These are phyloP conservation scores for Parietichytrium sp. DNA, from an alignment of 108 stramenopile genomes.

Conservation along the genomic window DNA sequence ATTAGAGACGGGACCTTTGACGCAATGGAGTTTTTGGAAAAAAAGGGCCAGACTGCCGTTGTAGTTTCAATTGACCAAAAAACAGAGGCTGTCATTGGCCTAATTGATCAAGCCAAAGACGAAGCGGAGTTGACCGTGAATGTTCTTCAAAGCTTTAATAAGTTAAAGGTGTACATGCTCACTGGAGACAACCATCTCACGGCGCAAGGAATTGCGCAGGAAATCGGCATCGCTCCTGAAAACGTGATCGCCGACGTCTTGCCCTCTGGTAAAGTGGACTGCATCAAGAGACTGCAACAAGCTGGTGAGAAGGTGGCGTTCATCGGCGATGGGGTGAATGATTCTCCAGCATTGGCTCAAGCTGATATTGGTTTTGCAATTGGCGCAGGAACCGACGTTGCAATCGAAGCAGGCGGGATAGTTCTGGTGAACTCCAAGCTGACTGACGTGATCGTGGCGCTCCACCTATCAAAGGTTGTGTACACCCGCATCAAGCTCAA, in stretches of 20 bases:
- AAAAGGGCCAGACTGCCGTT: background rate
- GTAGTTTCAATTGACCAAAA: background rate
- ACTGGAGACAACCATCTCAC: constrained; percentile 89
- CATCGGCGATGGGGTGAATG: constrained; percentile 98
- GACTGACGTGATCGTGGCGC: constrained; percentile 78
- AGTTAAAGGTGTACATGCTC: constrained; percentile 92
- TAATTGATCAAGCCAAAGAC: constrained; percentile 74
- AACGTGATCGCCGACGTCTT: constrained; percentile 82
- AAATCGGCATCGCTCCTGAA: constrained; percentile 69
- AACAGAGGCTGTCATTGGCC: constrained; percentile 71
- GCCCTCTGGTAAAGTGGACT: constrained; percentile 75
- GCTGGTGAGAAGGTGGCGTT: constrained; percentile 75
- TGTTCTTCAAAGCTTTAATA: constrained; percentile 61
- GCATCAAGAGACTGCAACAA: constrained; percentile 67
- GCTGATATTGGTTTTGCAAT: constrained; percentile 93
- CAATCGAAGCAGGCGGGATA: constrained; percentile 89
- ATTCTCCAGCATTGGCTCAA: constrained; percentile 85
- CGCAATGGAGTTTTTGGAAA: constrained; percentile 25
- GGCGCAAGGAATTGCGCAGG: constrained; percentile 77
- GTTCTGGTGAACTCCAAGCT: constrained; percentile 84
- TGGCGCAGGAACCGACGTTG: constrained; percentile 93
- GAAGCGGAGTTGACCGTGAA: constrained; percentile 69
- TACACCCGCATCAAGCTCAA: constrained; percentile 83
- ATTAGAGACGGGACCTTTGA: background rate
- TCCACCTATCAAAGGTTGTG: constrained; percentile 81